Evolutionary conservation across 257 asterid genomes (phyloP).

Genomic region (Nicotiana sylvestris): DNA sequence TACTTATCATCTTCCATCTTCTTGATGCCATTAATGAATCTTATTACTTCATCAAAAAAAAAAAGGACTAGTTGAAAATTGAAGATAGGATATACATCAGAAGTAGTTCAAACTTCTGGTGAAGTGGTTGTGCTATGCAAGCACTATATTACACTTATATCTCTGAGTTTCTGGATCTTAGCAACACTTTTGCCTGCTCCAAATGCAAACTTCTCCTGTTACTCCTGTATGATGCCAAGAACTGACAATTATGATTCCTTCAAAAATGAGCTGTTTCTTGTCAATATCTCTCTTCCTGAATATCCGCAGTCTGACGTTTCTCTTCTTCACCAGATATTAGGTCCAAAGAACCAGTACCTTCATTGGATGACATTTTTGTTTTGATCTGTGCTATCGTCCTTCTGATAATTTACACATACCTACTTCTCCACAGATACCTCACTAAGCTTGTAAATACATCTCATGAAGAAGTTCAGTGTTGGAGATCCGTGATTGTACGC

Average conservation of each 20-base stretch:
- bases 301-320: not conserved
- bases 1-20: too few species aligned
- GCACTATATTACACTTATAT: not conserved
- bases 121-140: not conserved
- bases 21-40: too few species aligned
- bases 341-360: not conserved
- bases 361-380: constrained; percentile 1
- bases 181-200: not conserved
- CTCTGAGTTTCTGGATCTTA: not conserved
- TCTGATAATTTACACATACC: not conserved
- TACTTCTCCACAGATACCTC: not conserved
- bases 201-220: not conserved
- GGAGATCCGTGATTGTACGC: not conserved
- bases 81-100: not conserved
- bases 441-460: not conserved
- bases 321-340: not conserved
- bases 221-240: not conserved
- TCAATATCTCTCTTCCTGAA: not conserved
- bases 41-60: too few species aligned
- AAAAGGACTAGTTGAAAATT: not conserved
- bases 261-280: not conserved
- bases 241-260: not conserved
- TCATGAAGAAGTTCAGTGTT: not conserved
- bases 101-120: not conserved
- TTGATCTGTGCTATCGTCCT: not conserved